Evolutionary conservation across 2,329 filamentous ascomycete species (phyloP).

Genomic region (Kalmusia sp.): DNA sequence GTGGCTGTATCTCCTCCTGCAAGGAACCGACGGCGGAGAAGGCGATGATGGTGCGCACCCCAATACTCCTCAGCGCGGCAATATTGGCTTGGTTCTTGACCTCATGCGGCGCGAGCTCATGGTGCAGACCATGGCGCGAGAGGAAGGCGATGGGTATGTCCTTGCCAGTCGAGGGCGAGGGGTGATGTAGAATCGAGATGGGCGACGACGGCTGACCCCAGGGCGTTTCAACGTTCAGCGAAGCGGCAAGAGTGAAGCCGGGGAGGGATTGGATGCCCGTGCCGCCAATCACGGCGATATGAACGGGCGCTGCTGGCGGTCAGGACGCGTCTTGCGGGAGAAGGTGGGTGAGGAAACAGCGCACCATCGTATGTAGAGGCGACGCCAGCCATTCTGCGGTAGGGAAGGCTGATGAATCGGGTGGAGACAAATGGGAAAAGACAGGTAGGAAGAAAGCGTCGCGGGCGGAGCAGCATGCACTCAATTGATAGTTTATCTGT

Average conservation of each 20-base stretch:
- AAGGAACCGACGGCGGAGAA: slow-evolving; percentile 95
- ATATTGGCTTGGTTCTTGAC: slow-evolving; percentile 96
- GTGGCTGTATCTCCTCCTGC: slow-evolving; percentile 89
- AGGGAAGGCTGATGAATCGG: slow-evolving; percentile 12
- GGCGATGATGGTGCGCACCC: slow-evolving; percentile 88
- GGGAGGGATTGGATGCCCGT: slow-evolving; percentile 90
- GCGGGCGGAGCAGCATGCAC: slow-evolving; percentile 1
- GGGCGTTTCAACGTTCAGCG: slow-evolving; percentile 78
- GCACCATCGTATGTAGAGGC: slow-evolving; percentile 41
- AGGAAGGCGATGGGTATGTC: slow-evolving; percentile 82
- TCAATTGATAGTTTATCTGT: neutral
- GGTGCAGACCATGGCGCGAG: slow-evolving; percentile 86
- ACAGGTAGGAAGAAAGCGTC: neutral
- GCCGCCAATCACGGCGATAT: slow-evolving; percentile 66
- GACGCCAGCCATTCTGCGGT: slow-evolving; percentile 29
- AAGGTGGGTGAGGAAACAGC: slow-evolving; percentile 7
- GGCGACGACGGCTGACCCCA: slow-evolving; percentile 83
- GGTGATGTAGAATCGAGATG: slow-evolving; percentile 89
- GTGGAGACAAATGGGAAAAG: neutral
- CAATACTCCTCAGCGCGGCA: slow-evolving; percentile 89
- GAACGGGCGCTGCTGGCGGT: slow-evolving; percentile 51
- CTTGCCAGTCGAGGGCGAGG: slow-evolving; percentile 70
- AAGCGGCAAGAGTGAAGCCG: slow-evolving; percentile 83
- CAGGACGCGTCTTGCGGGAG: slow-evolving; percentile 13
- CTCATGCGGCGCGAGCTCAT: slow-evolving; percentile 91